Conservation (phyloP, 495 filamentous ascomycete species). For the Paragyromitra xinjiangensis region DNA sequence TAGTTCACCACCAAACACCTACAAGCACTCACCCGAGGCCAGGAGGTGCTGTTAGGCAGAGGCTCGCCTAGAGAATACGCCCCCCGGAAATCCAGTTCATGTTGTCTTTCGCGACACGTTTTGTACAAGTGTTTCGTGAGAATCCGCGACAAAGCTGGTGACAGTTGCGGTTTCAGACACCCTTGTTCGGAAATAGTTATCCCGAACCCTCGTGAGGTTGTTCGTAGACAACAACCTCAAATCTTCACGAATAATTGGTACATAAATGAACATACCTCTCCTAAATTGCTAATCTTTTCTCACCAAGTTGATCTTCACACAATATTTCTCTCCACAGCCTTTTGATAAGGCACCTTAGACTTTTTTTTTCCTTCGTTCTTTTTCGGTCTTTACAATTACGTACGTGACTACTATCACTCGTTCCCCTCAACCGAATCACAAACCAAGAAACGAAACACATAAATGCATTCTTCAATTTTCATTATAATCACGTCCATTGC, state of each 20-base stretch:
- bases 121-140: constrained; percentile 11
- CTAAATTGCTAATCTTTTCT: neutral
- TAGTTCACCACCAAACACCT: too few relatives aligned
- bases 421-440: neutral
- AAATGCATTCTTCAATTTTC: constrained; percentile 6
- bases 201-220: neutral
- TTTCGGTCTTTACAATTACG: neutral
- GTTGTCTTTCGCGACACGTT: neutral
- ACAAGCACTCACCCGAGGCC: too few relatives aligned
- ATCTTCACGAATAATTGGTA: neutral
- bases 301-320: constrained; percentile 14
- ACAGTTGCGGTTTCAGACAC: constrained; percentile 18
- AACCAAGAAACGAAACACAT: neutral
- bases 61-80: neutral
- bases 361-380: neutral
- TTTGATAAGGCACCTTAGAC: constrained; percentile 7
- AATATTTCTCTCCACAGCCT: neutral
- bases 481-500: neutral
- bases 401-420: neutral
- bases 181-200: neutral
- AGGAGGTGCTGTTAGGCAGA: neutral
- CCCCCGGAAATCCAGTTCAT: neutral
- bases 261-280: neutral
- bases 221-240: neutral
- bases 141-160: neutral